Base-by-base conservation (phyloP, 495 filamentous ascomycete genomes). In the Talaromyces liani region DNA sequence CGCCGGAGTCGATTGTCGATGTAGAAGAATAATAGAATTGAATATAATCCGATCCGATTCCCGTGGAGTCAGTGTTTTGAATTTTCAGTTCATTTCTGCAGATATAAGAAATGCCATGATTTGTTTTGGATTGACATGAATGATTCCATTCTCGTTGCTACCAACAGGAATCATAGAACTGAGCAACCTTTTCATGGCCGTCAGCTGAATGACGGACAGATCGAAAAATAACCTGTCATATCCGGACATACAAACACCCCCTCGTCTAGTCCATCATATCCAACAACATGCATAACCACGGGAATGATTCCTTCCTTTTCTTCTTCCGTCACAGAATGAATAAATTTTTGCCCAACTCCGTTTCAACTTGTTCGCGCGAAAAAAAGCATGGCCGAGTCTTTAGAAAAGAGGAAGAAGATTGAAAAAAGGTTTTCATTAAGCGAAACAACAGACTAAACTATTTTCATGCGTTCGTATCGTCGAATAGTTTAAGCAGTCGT, bases 401-500 rank as follows among this genome's bases (percentile, higher is more conserved):
- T 36, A 10, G 12, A 36, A 41, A 29, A 33, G 47, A 20, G 34
- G 36, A 18, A 49, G 45, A 49, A 20, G 8, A 9, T 20, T 39
- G 16, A 22, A 24, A 41, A 60, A 60, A 22, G 57, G 57, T 59
- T 49, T 49, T 49, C 45, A 49, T 49, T 49, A 49, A 20, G 45
- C 45, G 45, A 49, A 20, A 49, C 45, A 49, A 49, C 41, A 47
- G 34, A 47, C 41, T 47, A 47, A 47, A 47, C 41, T 25, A 22
- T 29, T 55, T 25, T 55, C 22, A 53, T 53, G n/a, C 47, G 18
- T 54, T 56, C 53, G 22, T 56, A 4, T 22, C 10, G 16, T 56
- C 22, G 4, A 56, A 27, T 56, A 56, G 53, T 74, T 69, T 79
- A 81, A 66, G 75, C 68, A 71, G 63, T 75, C 69, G 73, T 67